Conservation (phyloP, 371 early-diverging fungal species). For the Mortierella sp. region DNA sequence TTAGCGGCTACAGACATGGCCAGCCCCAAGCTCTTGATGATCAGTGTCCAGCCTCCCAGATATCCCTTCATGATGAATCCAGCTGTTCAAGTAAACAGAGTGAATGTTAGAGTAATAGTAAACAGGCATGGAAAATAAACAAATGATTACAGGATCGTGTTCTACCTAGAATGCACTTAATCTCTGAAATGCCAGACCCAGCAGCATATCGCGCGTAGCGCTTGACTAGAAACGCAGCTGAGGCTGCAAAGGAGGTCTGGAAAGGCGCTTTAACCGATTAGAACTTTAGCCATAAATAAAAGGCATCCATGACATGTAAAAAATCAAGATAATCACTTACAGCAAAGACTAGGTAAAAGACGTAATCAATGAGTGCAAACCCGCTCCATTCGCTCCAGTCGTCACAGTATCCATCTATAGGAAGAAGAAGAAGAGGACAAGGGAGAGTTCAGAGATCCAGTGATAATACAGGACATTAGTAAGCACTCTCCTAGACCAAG, state of each 20-base stretch:
- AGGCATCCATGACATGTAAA: not conserved
- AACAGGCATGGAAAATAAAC: no score
- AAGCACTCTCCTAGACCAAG: no score
- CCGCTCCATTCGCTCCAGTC: constrained; percentile 58
- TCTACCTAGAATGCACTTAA: constrained; percentile 91
- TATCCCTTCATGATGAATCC: constrained; percentile 94
- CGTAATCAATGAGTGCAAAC: constrained; percentile 65
- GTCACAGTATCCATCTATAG: constrained; percentile 55
- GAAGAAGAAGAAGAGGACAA: not conserved
- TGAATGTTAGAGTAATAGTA: not conserved
- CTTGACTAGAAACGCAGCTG: constrained; percentile 72
- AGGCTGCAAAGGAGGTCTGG: constrained; percentile 70
- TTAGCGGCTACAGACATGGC: constrained; percentile 86
- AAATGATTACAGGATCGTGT: no score
- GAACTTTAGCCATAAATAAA: not conserved
- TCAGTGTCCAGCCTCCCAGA: constrained; percentile 85
- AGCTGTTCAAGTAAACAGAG: constrained; percentile 54
- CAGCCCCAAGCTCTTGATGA: constrained; percentile 90
- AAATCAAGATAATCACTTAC: constrained; percentile 54
- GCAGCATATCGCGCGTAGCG: constrained; percentile 88
- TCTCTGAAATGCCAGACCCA: constrained; percentile 95
- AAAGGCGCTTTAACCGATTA: not conserved
- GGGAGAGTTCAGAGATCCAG: no score
- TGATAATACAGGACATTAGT: no score
- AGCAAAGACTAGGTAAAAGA: constrained; percentile 69